These are phyloP conservation scores for Aeschynomene evenia DNA, from an alignment of 306 rosid species.

Conservation along the genomic window DNA sequence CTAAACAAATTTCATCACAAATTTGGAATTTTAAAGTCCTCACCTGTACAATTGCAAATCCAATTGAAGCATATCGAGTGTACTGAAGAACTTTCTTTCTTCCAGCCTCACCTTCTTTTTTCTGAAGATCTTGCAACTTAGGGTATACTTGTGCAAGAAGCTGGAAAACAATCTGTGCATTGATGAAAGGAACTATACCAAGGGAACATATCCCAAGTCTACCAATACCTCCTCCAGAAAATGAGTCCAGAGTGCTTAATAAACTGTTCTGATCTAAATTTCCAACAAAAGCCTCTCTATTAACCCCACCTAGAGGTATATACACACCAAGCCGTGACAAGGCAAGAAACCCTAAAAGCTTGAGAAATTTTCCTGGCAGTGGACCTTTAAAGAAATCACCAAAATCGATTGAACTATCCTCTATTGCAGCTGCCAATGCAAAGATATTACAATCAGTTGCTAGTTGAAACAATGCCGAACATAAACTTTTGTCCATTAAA, in stretches of 20 bases:
- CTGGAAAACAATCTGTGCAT: conserved; percentile 94
- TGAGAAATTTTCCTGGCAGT: conserved; percentile 87
- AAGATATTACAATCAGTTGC: conserved; percentile 37
- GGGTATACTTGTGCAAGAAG: conserved; percentile 95
- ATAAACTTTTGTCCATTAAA: conserved; percentile 7
- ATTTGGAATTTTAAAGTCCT: conserved; percentile 28
- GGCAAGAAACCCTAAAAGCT: conserved; percentile 81
- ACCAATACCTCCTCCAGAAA: conserved; percentile 98
- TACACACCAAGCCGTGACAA: conserved; percentile 89
- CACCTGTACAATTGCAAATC: conserved; percentile 92
- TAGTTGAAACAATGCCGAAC: conserved; percentile 20
- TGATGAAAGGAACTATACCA: conserved; percentile 94
- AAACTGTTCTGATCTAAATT: conserved; percentile 91
- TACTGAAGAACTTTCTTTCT: conserved; percentile 89
- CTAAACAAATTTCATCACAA: not conserved
- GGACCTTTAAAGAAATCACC: conserved; percentile 97
- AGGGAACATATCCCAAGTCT: conserved; percentile 93
- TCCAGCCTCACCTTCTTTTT: conserved; percentile 94
- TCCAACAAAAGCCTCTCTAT: conserved; percentile 91
- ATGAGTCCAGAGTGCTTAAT: conserved; percentile 84
- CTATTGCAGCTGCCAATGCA: conserved; percentile 79
- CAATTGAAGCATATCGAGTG: conserved; percentile 93
- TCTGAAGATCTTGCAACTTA: conserved; percentile 93
- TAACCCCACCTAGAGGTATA: conserved; percentile 92
- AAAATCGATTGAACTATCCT: conserved; percentile 89